These are phyloP conservation scores for Peronospora farinosa DNA, from an alignment of 352 stramenopile species.

Conservation along the genomic window DNA sequence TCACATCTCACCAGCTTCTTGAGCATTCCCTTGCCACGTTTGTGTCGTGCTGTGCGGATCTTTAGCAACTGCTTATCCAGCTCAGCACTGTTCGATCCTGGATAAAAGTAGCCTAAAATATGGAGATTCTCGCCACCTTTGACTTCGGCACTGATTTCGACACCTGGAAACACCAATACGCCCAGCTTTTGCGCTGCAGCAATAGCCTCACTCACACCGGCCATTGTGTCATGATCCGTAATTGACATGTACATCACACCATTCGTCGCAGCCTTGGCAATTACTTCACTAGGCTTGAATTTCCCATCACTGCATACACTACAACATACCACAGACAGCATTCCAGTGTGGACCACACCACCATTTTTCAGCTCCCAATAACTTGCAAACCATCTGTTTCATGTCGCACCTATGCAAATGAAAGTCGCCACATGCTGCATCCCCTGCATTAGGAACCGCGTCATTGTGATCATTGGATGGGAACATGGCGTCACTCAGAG, in stretches of 20 bases:
- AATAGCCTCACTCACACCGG: slow-evolving; percentile 69
- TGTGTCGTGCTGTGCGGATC: slow-evolving; percentile 71
- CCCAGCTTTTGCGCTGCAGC: slow-evolving; percentile 47
- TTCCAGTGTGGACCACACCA: neutral
- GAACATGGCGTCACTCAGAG: slow-evolving; percentile 69
- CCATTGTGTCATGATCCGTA: slow-evolving; percentile 85
- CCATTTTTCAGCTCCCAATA: no score
- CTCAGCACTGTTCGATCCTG: slow-evolving; percentile 63
- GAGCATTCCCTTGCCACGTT: slow-evolving; percentile 78
- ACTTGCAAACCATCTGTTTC: neutral
- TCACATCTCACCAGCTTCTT: slow-evolving; percentile 55
- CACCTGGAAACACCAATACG: slow-evolving; percentile 72
- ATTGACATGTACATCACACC: slow-evolving; percentile 78
- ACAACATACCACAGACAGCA: slow-evolving; percentile 7
- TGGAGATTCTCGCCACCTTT: slow-evolving; percentile 80
- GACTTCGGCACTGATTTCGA: slow-evolving; percentile 84
- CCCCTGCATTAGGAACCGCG: slow-evolving; percentile 47
- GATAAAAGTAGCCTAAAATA: slow-evolving; percentile 83
- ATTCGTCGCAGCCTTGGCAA: slow-evolving; percentile 68
- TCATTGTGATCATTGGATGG: slow-evolving; percentile 51
- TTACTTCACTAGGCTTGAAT: slow-evolving; percentile 62
- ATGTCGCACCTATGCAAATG: slow-evolving; percentile 71
- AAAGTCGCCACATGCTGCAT: slow-evolving; percentile 59
- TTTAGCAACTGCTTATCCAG: slow-evolving; percentile 73
- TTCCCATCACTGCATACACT: slow-evolving; percentile 82